Base-by-base conservation (phyloP, 1,284 basidiomycete genomes). In the Naganishia liquefaciens region DNA sequence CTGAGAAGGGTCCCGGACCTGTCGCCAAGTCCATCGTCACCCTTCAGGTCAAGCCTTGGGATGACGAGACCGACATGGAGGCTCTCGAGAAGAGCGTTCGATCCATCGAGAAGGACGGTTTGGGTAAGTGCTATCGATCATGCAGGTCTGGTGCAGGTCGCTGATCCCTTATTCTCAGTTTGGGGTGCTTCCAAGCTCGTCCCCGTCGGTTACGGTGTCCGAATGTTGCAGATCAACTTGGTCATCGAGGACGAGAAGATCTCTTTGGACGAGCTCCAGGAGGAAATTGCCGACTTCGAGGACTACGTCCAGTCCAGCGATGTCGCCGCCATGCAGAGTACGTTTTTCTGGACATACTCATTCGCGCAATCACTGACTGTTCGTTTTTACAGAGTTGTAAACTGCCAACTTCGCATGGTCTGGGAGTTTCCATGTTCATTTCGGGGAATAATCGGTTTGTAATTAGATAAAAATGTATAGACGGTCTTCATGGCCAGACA, bases 41-140 rank as follows among this genome's bases (percentile, higher is more conserved):
- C 62, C 82, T 98, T 74, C 93, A 98, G 72, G 93, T 99, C 70
- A 99, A 98, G 83, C 95, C 94, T 54, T 95, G 94, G 95, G 95
- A 99, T 79, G 94, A 98, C 79, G 93, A 97, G 84, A 99, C 95
- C 67, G 91, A 98, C 82, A 93, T 99, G 92, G 84, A 77, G 61
- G 88, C 82, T 63, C 84, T 99, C 72, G 95, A 99, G 81, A 80
- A 84, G 47, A 74, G 82, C 49, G 93, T 99, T 64, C 88, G 95
- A 70, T 87, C 88, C 33, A 88, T 99, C 75, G 86, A 93, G 80
- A 83, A 86, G 83, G 89, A 91, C 66, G 95, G 96, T 77, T 88
- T 99, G 69, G 86, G 47, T 49, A 25, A 49, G 47, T 15, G 2
- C 7, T 7, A 97, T 62, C 99, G 96, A 95, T 17, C 27, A 54